phyloP scores from a whole-genome alignment of 163 green algal genomes.

The Chloromonas sp. region DNA sequence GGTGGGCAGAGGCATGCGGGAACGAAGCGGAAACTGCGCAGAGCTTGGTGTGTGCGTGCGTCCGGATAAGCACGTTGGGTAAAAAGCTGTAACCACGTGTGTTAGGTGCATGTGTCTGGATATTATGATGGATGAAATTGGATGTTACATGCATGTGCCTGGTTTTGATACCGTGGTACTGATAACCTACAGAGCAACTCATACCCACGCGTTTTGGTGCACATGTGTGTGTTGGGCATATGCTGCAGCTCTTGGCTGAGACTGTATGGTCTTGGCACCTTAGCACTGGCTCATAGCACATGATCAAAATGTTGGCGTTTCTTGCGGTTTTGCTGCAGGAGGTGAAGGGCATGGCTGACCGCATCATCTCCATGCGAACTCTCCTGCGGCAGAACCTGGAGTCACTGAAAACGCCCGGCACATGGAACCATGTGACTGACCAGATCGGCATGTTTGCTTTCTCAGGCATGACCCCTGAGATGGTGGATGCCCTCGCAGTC shows the following conservation, averaged over 20 bases:
- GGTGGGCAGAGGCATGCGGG: slow-evolving; percentile 9
- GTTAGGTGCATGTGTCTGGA: neutral
- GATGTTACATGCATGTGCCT: no score
- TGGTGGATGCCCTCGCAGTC: slow-evolving; percentile 60
- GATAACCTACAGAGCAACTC: no score
- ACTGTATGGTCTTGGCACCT: no score
- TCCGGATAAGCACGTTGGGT: no score
- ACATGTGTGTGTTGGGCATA: no score
- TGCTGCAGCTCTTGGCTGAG: no score
- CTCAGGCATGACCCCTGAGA: slow-evolving; percentile 38
- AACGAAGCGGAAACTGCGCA: neutral
- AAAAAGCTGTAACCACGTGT: neutral
- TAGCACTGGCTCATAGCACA: no score
- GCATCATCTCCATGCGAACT: slow-evolving; percentile 71
- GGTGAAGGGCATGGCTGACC: slow-evolving; percentile 50
- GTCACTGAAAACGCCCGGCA: slow-evolving; percentile 10
- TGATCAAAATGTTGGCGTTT: no score
- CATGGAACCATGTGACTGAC: neutral
- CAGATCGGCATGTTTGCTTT: slow-evolving; percentile 36
- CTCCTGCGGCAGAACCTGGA: slow-evolving; percentile 59
- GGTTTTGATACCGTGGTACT: no score
- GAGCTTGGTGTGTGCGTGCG: no score
- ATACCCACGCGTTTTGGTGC: no score
- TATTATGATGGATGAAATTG: neutral
- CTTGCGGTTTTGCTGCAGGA: neutral